Evolutionary conservation across 768 basidiomycete species (phyloP), one percentile per base, ranked within the genome.

Genomic region (Trichaptum fuscoviolaceum): DNA sequence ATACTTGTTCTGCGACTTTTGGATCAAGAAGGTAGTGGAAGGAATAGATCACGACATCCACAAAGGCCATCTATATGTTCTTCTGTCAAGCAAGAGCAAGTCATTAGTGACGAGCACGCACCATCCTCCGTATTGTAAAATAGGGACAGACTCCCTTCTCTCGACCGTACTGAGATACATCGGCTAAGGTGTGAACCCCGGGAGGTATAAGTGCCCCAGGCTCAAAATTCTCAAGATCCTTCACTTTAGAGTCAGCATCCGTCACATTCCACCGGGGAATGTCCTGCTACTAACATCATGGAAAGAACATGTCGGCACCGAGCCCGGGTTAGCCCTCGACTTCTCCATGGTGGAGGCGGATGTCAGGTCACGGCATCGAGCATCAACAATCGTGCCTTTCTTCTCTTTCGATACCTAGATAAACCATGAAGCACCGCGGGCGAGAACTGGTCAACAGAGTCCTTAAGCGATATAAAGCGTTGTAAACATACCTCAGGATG

Each of bases 21-120:
- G 97, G 97, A 78, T 99, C 97, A 34, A 99, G 85, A 34, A 99
- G 83, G 75, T 99, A 99, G 76, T 99, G 97, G 78, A 99, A 99
- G 23, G 97, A 99, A 75, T 98, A 99, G 77, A 99, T 99, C 77
- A 99, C 88, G 71, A 99, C 84, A 75, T 97, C 93, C 42, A 92
- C 93, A 76, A 96, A 96, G 0, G 94, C 90, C 87, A 99, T 91
- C 96, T 99, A 69, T n/a, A 20, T 9, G 67, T 61, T 30, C 30
- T 52, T 35, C 25, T 26, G 34, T 10, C 20, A 24, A 35, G 17
- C 60, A 61, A 59, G 24, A 30, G 66, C 5, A 52, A 26, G n/a
- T 27, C 25, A 20, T 52, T 17, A 35, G 24, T 20, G 10, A 25
- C 57, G 60, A 57, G 62, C 7, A 73, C 83, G 70, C 71, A 95